Percentiles rank a stretch among this genome's conserved stretches.
These are phyloP conservation scores for Immersiporthe knoxdaviesiana DNA, from an alignment of 2,329 filamentous ascomycete genomes.

Conservation along the genomic window DNA sequence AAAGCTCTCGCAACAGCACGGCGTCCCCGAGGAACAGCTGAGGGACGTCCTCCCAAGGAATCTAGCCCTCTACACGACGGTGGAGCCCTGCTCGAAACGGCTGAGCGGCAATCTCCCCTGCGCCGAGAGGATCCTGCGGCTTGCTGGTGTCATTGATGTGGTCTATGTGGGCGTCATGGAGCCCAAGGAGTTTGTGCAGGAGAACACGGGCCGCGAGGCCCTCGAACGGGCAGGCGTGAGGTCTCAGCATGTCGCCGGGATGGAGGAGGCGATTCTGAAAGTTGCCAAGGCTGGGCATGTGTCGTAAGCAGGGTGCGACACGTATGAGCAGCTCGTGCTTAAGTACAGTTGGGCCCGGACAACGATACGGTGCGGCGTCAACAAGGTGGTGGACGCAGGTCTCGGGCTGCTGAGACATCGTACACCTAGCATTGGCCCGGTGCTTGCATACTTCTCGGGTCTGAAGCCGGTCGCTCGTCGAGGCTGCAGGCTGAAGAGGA, in stretches of 20 bases:
- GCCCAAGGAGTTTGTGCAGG: conserved; percentile 84
- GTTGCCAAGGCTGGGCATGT: conserved; percentile 84
- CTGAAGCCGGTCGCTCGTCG: not conserved
- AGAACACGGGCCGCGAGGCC: conserved; percentile 74
- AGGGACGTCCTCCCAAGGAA: conserved; percentile 54
- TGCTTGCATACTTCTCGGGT: not conserved
- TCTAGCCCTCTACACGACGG: conserved; percentile 82
- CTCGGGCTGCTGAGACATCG: not conserved
- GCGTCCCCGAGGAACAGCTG: conserved; percentile 58
- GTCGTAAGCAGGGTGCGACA: not conserved
- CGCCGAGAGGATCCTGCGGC: conserved; percentile 74
- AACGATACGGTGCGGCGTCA: not conserved
- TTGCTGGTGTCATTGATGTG: conserved; percentile 65
- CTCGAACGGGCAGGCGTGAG: conserved; percentile 74
- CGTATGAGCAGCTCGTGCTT: not conserved
- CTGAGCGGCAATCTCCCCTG: conserved; percentile 77
- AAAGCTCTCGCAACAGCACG: conserved; percentile 63
- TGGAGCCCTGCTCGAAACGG: conserved; percentile 80
- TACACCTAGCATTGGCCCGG: no score
- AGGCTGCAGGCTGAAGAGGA: not conserved
- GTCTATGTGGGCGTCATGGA: conserved; percentile 90
- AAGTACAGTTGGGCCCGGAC: not conserved
- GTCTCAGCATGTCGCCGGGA: conserved; percentile 71
- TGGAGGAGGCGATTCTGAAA: conserved; percentile 79
- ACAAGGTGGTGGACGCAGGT: not conserved